Conservation (phyloP, 2,329 filamentous ascomycete genomes). For the Calonectria henricotiae region DNA sequence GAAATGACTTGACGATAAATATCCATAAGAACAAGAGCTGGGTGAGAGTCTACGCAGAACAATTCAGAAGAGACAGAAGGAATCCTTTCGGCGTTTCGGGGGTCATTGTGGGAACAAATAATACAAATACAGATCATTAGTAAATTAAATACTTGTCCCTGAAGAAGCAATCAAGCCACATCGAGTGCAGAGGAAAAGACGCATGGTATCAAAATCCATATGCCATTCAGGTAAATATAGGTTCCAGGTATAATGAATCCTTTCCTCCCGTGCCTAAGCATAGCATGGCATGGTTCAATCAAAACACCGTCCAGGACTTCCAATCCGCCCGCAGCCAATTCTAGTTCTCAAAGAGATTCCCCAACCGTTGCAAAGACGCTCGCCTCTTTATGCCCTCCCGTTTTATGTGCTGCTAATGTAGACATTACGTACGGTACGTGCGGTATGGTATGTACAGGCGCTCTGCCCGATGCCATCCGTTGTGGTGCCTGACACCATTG, state of each 20-base stretch:
- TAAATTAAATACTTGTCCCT: not conserved
- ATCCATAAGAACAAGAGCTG: slow-evolving; percentile 17
- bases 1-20: slow-evolving; percentile 34
- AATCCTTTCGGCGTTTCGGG: not conserved
- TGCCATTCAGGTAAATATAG: slow-evolving; percentile 26
- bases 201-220: slow-evolving; percentile 11
- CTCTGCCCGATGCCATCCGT: slow-evolving; percentile 31
- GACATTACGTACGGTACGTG: slow-evolving; percentile 59
- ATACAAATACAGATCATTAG: not conserved
- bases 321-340: slow-evolving; percentile 33
- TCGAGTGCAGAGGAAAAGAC: not conserved
- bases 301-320: slow-evolving; percentile 36
- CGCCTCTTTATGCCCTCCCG: slow-evolving; percentile 37
- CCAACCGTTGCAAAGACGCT: slow-evolving; percentile 40
- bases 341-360: slow-evolving; percentile 37
- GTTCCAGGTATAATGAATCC: slow-evolving; percentile 28
- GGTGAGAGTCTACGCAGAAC: not conserved
- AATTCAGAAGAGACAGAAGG: slow-evolving; percentile 1
- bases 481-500: slow-evolving; percentile 47
- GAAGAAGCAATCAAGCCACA: not conserved
- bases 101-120: not conserved
- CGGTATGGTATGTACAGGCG: slow-evolving; percentile 48
- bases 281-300: slow-evolving; percentile 5
- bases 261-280: slow-evolving; percentile 24
- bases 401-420: slow-evolving; percentile 54